Evolutionary conservation across 805 yeast genomes (phyloP).

Genomic region (Komagataella phaffii): DNA sequence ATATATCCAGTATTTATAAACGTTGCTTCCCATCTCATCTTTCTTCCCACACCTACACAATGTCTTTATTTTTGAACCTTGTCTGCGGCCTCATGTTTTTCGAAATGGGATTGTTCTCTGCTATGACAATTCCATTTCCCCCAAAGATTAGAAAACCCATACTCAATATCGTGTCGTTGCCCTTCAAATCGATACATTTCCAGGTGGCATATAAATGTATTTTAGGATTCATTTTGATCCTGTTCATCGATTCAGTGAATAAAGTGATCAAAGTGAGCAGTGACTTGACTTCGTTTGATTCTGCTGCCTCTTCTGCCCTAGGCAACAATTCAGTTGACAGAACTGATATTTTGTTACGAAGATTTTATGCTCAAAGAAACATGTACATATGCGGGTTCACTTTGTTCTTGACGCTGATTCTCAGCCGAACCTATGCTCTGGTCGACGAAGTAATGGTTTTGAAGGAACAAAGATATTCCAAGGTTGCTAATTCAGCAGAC

Average conservation of each 20-base stretch:
- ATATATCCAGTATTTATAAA: no score
- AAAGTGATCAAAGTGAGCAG: conserved; percentile 58
- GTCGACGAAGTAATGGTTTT: conserved; percentile 60
- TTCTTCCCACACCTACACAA: background rate
- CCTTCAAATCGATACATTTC: conserved; percentile 58
- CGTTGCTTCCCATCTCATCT: background rate
- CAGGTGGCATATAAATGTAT: conserved; percentile 72
- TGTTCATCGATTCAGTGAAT: conserved; percentile 82
- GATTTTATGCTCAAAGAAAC: conserved; percentile 93
- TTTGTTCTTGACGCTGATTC: conserved; percentile 72
- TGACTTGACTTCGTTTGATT: conserved; percentile 31
- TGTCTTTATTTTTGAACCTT: background rate
- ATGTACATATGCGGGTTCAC: conserved; percentile 94
- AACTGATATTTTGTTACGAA: conserved; percentile 76
- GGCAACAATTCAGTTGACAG: conserved; percentile 32
- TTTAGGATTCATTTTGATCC: conserved; percentile 67
- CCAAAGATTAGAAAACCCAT: conserved; percentile 56
- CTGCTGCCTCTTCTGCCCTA: background rate
- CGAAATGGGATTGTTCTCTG: conserved; percentile 69
- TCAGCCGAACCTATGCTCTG: conserved; percentile 71
- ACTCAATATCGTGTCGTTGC: conserved; percentile 46
- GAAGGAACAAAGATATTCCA: conserved; percentile 43
- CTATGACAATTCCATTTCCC: conserved; percentile 82
- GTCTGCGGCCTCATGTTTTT: background rate
- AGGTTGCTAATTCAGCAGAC: conserved; percentile 10